Conservation (phyloP, 257 asterid genomes). For the Datura wrightii region DNA sequence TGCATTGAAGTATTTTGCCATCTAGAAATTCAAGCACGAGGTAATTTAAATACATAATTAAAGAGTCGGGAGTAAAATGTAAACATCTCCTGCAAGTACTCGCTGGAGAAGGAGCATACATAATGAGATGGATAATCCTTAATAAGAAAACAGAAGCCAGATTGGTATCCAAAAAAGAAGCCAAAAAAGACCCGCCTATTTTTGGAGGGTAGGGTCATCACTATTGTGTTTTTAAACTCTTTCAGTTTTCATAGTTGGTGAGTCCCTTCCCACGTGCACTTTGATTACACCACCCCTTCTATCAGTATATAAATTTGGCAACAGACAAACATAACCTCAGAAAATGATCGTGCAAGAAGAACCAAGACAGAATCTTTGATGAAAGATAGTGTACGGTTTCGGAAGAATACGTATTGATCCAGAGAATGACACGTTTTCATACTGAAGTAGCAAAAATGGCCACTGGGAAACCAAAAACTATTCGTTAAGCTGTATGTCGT, state of each 20-base stretch:
- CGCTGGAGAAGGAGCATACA: not conserved
- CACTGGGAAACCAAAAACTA: not conserved
- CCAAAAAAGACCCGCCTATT: not conserved
- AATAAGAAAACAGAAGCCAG: not conserved
- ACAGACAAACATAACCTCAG: not conserved
- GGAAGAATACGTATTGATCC: not conserved
- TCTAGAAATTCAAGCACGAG: constrained; percentile 57
- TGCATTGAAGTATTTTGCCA: constrained; percentile 87
- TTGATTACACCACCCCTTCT: not conserved
- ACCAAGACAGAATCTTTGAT: not conserved
- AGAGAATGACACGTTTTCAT: not conserved
- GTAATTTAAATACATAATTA: constrained; percentile 16
- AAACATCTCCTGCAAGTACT: not conserved
- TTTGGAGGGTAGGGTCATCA: constrained; percentile 9
- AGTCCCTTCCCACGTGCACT: not conserved
- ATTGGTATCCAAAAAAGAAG: not conserved
- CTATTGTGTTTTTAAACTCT: not conserved
- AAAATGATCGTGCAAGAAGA: constrained; percentile 13
- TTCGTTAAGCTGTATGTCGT: not conserved
- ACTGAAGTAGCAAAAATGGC: not conserved
- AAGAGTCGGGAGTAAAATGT: not conserved
- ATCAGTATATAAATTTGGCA: not conserved
- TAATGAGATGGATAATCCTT: not conserved
- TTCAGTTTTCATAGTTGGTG: not conserved
- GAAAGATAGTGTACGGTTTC: not conserved